A percentile compares a stretch with the other conserved stretches of the same genome.
Conservation (phyloP, 1,284 basidiomycete species). For the Testicularia cyperi region DNA sequence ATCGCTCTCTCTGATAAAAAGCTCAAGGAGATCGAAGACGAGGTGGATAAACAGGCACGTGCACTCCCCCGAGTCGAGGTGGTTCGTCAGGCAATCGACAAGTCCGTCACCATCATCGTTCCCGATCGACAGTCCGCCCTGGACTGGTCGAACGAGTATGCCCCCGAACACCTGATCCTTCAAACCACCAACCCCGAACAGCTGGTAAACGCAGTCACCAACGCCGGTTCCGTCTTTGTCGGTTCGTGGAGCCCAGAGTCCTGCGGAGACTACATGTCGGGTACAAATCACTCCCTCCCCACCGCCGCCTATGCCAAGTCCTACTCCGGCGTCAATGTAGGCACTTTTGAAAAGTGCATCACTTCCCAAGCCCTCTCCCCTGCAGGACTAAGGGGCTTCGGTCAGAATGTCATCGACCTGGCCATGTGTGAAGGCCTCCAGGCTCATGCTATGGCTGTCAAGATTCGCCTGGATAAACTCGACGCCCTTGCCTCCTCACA, state of each 20-base stretch:
- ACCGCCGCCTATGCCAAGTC: constrained; percentile 83
- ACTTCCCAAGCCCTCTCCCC: constrained; percentile 88
- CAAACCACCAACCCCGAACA: constrained; percentile 42
- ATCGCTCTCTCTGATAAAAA: constrained; percentile 70
- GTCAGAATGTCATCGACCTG: constrained; percentile 83
- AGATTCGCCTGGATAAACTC: constrained; percentile 53
- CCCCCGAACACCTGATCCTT: constrained; percentile 68
- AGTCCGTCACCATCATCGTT: constrained; percentile 84
- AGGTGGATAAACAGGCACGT: constrained; percentile 84
- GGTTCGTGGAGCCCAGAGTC: constrained; percentile 74
- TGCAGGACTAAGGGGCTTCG: constrained; percentile 75
- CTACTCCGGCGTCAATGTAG: constrained; percentile 95
- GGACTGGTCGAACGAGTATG: constrained; percentile 91
- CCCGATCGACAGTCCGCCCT: constrained; percentile 74
- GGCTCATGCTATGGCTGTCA: constrained; percentile 74
- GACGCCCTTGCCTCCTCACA: too few species aligned
- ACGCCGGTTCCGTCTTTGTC: constrained; percentile 88
- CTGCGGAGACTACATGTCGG: constrained; percentile 97
- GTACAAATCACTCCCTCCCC: constrained; percentile 87
- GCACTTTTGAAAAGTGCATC: constrained; percentile 98
- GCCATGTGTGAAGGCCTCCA: constrained; percentile 93
- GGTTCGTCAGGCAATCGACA: constrained; percentile 83
- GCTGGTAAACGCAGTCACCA: constrained; percentile 47
- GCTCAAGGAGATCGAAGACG: constrained; percentile 75
- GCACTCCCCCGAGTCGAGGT: constrained; percentile 86